Percentiles rank a stretch among this genome's conserved stretches.
These are phyloP conservation scores for Pseudopyricularia javanii DNA, from an alignment of 2,329 filamentous ascomycete genomes.

Conservation along the genomic window DNA sequence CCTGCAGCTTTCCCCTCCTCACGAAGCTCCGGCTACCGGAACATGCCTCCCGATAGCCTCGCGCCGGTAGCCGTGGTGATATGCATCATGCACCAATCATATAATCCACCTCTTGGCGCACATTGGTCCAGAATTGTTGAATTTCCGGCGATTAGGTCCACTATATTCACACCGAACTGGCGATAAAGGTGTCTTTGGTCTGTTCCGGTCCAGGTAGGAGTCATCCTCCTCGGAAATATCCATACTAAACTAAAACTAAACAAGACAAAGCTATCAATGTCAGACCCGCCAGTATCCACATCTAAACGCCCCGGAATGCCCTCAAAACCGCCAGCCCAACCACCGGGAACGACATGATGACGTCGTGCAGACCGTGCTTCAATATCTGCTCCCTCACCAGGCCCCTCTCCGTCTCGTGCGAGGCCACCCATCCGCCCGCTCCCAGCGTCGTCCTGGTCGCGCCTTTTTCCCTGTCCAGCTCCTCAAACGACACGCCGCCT, in stretches of 20 bases:
- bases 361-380: conserved; percentile 43
- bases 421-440: conserved; percentile 34
- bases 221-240: too few species aligned
- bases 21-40: too few species aligned
- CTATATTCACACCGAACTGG: too few species aligned
- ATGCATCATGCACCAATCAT: neutral
- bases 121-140: neutral
- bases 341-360: conserved; percentile 43
- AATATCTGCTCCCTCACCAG: conserved; percentile 40
- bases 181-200: too few species aligned
- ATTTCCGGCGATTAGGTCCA: too few species aligned
- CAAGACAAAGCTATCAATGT: too few species aligned
- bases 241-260: too few species aligned
- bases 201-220: too few species aligned
- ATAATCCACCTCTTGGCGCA: neutral
- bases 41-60: too few species aligned
- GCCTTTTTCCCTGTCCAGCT: conserved; percentile 30
- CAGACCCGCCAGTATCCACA: too few species aligned
- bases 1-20: too few species aligned
- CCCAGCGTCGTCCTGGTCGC: conserved; percentile 25
- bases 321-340: conserved; percentile 36
- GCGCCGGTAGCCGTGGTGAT: too few species aligned
- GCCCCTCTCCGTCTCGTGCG: conserved; percentile 31
- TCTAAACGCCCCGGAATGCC: conserved; percentile 20
- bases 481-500: conserved; percentile 24